Percentiles rank a stretch among this genome's conserved stretches.
These are phyloP conservation scores for Cymbidium sinense DNA, from an alignment of 106 monocot species.

Conservation along the genomic window DNA sequence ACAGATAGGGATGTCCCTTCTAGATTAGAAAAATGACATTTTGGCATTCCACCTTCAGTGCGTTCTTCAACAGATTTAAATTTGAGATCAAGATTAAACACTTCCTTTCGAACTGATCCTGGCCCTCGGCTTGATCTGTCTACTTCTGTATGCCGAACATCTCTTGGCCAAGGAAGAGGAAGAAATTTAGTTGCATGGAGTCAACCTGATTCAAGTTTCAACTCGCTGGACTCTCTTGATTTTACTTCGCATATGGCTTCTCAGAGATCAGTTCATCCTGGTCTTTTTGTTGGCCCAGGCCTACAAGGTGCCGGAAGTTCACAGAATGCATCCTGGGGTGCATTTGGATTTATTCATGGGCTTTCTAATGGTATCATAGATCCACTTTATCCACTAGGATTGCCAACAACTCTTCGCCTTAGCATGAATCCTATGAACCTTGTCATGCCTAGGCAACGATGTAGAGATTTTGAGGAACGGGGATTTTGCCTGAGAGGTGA, in stretches of 20 bases:
- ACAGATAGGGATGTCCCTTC: conserved; percentile 24
- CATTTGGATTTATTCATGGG: too few relatives aligned
- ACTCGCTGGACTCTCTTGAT: conserved; percentile 51
- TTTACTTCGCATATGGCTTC: conserved; percentile 58
- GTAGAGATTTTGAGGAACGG: too few relatives aligned
- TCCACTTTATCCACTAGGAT: too few relatives aligned
- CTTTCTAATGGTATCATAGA: too few relatives aligned
- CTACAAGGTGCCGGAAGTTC: too few relatives aligned
- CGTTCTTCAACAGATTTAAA: conserved; percentile 31
- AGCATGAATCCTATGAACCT: too few relatives aligned
- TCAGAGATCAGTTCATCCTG: too few relatives aligned
- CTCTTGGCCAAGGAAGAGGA: conserved; percentile 91
- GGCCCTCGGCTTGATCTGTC: conserved; percentile 41
- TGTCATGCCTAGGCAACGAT: too few relatives aligned
- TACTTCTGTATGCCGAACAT: conserved; percentile 26
- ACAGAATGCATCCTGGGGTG: too few relatives aligned
- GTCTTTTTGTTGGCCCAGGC: too few relatives aligned
- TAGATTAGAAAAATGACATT: conserved; percentile 39
- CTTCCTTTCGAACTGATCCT: conserved; percentile 25
- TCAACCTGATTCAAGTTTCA: conserved; percentile 69
- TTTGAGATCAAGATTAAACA: conserved; percentile 21
- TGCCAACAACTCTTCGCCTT: too few relatives aligned
- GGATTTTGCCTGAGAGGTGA: too few relatives aligned
- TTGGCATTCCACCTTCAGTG: conserved; percentile 9
- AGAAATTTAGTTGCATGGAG: conserved; percentile 41